Percentiles rank a stretch among this genome's conserved stretches.
These are phyloP conservation scores for Scheffersomyces lignosus DNA, from an alignment of 805 yeast genomes.

Conservation along the genomic window DNA sequence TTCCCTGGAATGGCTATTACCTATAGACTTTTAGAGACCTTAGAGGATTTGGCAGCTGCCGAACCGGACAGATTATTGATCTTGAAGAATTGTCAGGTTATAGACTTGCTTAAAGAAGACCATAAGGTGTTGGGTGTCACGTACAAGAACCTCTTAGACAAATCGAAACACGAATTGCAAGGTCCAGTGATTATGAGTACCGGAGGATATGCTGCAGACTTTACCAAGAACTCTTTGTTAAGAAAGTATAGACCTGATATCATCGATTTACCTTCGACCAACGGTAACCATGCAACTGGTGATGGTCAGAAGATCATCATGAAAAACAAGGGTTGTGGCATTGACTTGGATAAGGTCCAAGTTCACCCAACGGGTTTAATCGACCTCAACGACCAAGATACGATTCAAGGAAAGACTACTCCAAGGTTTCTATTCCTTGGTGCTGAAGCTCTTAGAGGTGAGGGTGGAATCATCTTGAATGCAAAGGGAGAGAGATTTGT, in stretches of 20 bases:
- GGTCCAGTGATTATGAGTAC: conserved; percentile 66
- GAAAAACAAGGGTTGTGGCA: conserved; percentile 52
- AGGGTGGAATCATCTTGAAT: conserved; percentile 61
- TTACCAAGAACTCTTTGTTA: conserved; percentile 51
- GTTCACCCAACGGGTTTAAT: conserved; percentile 70
- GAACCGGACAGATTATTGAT: conserved; percentile 41
- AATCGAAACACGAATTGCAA: conserved; percentile 29
- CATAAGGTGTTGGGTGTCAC: conserved; percentile 28
- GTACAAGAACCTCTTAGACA: conserved; percentile 30
- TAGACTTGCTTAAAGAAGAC: conserved; percentile 40
- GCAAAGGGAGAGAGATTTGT: conserved; percentile 55
- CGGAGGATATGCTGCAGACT: conserved; percentile 70
- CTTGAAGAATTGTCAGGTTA: conserved; percentile 27
- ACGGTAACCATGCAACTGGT: conserved; percentile 62
- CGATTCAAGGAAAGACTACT: conserved; percentile 31
- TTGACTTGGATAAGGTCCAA: conserved; percentile 65
- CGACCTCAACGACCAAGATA: conserved; percentile 47
- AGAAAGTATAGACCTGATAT: conserved; percentile 60
- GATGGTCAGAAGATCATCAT: conserved; percentile 60
- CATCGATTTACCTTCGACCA: conserved; percentile 56
- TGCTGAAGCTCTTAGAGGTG: conserved; percentile 67
- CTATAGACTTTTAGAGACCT: conserved; percentile 49
- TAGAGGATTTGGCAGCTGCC: conserved; percentile 46
- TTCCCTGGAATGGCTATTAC: conserved; percentile 71
- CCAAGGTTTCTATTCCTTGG: conserved; percentile 60